These are phyloP conservation scores for Mesotaenium endlicherianum DNA, from an alignment of 139 green algal genomes.

Conservation along the genomic window DNA sequence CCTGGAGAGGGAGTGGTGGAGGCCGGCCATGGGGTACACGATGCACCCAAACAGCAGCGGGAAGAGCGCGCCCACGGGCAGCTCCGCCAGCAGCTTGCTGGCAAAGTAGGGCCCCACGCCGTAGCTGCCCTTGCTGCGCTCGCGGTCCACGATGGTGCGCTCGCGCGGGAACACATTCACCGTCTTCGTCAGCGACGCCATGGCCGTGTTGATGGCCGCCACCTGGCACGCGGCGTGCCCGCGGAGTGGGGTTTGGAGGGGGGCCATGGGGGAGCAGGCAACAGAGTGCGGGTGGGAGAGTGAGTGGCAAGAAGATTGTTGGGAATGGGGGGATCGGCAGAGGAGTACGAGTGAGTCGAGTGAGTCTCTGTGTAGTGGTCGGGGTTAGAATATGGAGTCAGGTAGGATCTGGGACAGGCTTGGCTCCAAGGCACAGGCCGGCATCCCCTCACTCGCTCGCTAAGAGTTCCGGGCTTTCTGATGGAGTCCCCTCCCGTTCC, in stretches of 20 bases:
- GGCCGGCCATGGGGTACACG: conserved; percentile 53
- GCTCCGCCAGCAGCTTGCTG: conserved; percentile 55
- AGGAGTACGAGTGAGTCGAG: too few species aligned
- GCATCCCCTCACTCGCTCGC: too few species aligned
- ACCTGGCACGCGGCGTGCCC: too few species aligned
- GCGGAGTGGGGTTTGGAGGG: background rate
- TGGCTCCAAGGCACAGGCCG: too few species aligned
- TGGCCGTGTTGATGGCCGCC: conserved; percentile 50
- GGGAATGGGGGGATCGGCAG: too few species aligned
- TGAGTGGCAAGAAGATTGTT: too few species aligned
- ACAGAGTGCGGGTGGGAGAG: background rate
- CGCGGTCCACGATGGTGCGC: conserved; percentile 41
- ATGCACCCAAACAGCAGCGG: conserved; percentile 51
- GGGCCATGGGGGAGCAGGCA: background rate
- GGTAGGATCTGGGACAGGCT: too few species aligned
- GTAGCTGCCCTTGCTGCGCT: conserved; percentile 43
- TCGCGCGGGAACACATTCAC: conserved; percentile 55
- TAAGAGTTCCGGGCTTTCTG: too few species aligned
- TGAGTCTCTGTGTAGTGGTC: too few species aligned
- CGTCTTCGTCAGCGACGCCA: conserved; percentile 50
- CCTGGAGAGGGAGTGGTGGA: conserved; percentile 35
- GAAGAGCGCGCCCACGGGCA: conserved; percentile 53
- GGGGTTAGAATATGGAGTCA: too few species aligned
- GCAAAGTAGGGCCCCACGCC: conserved; percentile 51
- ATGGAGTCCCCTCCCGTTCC: too few species aligned